These are phyloP conservation scores for Chytriomyces sp. DNA, from an alignment of 192 early-diverging fungal species.

Conservation along the genomic window DNA sequence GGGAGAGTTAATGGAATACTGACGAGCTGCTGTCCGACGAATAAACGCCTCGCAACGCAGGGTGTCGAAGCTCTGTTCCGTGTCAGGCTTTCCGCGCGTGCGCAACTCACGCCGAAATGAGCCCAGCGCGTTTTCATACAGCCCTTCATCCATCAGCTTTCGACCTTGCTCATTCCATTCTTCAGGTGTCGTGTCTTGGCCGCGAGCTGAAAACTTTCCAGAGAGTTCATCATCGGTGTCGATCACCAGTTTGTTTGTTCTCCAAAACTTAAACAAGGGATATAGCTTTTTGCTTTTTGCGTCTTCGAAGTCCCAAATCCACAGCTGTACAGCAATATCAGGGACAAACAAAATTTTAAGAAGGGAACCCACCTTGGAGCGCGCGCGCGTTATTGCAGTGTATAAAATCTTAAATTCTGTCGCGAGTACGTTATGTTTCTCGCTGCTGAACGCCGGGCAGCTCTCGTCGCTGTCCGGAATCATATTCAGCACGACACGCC, in stretches of 20 bases:
- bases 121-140: constrained; percentile 19
- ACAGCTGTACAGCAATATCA: constrained; percentile 2
- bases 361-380: not conserved
- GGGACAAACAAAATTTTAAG: not conserved
- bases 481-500: constrained; percentile 12
- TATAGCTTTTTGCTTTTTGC: constrained; percentile 14
- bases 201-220: constrained; percentile 21
- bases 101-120: constrained; percentile 10
- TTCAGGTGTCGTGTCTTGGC: constrained; percentile 8
- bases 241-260: constrained; percentile 3
- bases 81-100: not conserved
- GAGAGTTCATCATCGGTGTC: constrained; percentile 23
- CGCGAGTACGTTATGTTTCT: constrained; percentile 32
- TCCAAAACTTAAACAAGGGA: constrained; percentile 32
- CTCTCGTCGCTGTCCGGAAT: not conserved
- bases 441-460: constrained; percentile 1
- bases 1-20: not conserved
- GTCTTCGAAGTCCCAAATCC: constrained; percentile 9
- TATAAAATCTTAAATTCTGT: constrained; percentile 34
- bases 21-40: not conserved
- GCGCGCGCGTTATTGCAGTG: constrained; percentile 31
- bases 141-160: constrained; percentile 16
- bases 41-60: constrained; percentile 17
- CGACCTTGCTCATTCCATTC: constrained; percentile 28
- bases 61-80: constrained; percentile 17